Percentiles rank a stretch among this genome's conserved stretches.
Evolutionary conservation across 2,329 filamentous ascomycete genomes (phyloP).

Genomic region (Grosmannia penicillata): DNA sequence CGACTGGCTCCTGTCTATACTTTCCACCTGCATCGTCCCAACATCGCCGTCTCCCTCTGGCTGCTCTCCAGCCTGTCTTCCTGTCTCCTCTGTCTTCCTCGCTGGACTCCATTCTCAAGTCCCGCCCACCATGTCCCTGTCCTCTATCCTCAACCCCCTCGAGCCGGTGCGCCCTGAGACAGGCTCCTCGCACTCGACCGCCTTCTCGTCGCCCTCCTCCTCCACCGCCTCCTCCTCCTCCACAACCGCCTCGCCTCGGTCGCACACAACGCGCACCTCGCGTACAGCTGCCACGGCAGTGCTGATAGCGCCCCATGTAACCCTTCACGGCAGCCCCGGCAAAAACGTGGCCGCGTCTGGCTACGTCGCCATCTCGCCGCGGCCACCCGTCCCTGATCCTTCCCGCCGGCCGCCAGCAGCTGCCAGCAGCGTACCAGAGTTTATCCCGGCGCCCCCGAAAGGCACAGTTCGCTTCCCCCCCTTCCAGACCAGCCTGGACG

Average conservation of each 20-base stretch:
- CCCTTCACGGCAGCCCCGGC: too few relatives aligned
- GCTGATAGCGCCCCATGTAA: neutral
- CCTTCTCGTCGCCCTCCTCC: neutral
- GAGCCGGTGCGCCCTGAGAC: neutral
- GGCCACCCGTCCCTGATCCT: neutral
- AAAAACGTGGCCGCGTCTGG: neutral
- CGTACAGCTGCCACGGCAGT: neutral
- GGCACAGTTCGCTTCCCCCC: conserved; percentile 62
- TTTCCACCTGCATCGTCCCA: too few relatives aligned
- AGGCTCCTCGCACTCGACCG: neutral
- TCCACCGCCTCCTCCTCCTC: neutral
- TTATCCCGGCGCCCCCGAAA: conserved; percentile 23
- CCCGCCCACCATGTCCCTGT: neutral
- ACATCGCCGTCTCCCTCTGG: too few relatives aligned
- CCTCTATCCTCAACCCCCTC: neutral
- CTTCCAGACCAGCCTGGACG: conserved; percentile 47
- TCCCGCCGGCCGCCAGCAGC: too few relatives aligned
- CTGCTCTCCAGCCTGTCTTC: too few relatives aligned
- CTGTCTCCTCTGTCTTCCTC: neutral
- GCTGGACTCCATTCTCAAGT: neutral
- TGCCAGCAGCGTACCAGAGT: conserved; percentile 5
- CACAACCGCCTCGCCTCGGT: neutral
- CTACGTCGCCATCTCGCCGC: neutral
- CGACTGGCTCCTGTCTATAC: too few relatives aligned
- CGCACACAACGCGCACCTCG: too few relatives aligned